phyloP scores from a whole-genome alignment of 139 green algal species.

The Haematococcus sp. region DNA sequence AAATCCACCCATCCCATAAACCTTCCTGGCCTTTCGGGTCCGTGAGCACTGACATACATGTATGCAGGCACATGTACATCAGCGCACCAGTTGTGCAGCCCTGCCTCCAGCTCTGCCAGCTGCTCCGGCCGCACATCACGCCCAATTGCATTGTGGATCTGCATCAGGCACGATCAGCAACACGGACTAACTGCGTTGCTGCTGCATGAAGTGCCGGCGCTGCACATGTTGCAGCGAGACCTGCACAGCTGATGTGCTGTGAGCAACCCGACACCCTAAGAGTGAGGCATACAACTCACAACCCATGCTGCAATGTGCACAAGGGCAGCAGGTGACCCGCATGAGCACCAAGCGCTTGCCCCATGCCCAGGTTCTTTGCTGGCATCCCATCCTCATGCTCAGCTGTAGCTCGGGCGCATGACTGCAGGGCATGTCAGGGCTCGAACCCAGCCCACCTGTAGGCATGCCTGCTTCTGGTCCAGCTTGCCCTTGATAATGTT shows the following conservation, averaged over 20 bases:
- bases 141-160: slow-evolving; percentile 54
- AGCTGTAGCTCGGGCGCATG: neutral
- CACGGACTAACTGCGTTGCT: too few relatives aligned
- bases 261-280: neutral
- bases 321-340: neutral
- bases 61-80: too few relatives aligned
- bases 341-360: neutral
- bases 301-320: neutral
- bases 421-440: neutral
- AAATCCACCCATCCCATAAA: too few relatives aligned
- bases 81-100: slow-evolving; percentile 60
- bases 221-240: neutral
- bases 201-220: neutral
- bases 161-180: too few relatives aligned
- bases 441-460: slow-evolving; percentile 34
- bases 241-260: neutral
- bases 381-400: neutral
- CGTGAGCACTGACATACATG: too few relatives aligned
- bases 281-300: neutral
- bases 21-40: too few relatives aligned
- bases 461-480: slow-evolving; percentile 63
- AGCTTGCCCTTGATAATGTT: slow-evolving; percentile 67
- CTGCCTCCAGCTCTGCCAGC: slow-evolving; percentile 35
- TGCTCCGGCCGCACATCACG: slow-evolving; percentile 61
- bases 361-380: neutral